These are phyloP conservation scores for Jackrogersella multiformis DNA, from an alignment of 495 filamentous ascomycete genomes.

Conservation along the genomic window DNA sequence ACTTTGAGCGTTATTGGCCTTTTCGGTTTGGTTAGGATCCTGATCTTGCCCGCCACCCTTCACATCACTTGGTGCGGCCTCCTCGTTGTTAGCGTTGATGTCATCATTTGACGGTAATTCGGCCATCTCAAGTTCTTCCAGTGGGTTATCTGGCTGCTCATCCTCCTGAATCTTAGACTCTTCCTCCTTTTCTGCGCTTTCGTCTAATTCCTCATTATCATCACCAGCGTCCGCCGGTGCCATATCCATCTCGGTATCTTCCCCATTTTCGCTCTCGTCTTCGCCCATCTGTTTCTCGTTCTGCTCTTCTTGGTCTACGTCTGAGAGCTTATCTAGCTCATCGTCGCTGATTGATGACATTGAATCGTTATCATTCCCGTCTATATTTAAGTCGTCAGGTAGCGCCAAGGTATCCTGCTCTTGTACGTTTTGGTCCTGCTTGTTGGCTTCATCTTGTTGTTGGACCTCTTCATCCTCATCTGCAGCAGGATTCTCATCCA, in stretches of 20 bases:
- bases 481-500: conserved; percentile 65
- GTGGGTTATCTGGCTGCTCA: conserved; percentile 38
- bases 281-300: conserved; percentile 47
- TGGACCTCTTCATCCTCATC: conserved; percentile 80
- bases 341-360: conserved; percentile 60
- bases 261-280: conserved; percentile 43
- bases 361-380: conserved; percentile 62
- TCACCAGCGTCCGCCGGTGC: conserved; percentile 32
- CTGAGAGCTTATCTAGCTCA: conserved; percentile 65
- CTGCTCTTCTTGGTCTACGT: conserved; percentile 55
- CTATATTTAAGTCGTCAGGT: conserved; percentile 79
- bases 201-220: conserved; percentile 45
- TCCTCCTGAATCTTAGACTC: conserved; percentile 57
- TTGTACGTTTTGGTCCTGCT: conserved; percentile 72
- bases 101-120: conserved; percentile 57
- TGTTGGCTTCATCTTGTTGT: conserved; percentile 68
- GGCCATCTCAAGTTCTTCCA: conserved; percentile 45
- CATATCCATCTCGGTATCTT: conserved; percentile 43
- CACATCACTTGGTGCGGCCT: conserved; percentile 73
- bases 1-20: conserved; percentile 53
- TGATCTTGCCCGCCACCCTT: conserved; percentile 67
- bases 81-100: conserved; percentile 65
- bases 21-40: conserved; percentile 55
- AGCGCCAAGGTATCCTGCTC: conserved; percentile 66
- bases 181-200: conserved; percentile 47